Conservation (phyloP, 2,329 filamentous ascomycete genomes). For the Boeremia lycopersici region DNA sequence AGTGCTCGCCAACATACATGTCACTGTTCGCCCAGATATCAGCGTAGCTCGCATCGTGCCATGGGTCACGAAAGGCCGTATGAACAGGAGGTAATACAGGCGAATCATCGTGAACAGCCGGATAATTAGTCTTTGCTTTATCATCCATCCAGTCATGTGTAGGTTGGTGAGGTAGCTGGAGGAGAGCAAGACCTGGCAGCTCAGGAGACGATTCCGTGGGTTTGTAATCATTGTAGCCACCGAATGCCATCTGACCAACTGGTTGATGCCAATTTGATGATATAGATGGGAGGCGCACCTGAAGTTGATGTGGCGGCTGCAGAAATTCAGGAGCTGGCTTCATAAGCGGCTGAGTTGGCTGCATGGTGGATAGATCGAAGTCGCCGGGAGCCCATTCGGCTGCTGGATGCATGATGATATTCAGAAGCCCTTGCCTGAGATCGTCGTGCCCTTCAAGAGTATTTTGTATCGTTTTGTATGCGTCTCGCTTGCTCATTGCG, state of each 20-base stretch:
- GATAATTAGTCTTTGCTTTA: not conserved
- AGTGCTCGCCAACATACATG: not conserved
- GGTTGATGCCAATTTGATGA: slow-evolving; percentile 19
- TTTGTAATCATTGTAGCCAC: not conserved
- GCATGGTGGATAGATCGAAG: slow-evolving; percentile 17
- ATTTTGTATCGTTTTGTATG: slow-evolving; percentile 23
- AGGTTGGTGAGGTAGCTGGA: not conserved
- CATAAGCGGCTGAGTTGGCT: not conserved
- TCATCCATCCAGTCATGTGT: not conserved
- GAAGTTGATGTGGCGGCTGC: slow-evolving; percentile 33
- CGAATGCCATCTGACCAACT: not conserved
- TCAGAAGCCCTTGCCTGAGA: slow-evolving; percentile 30
- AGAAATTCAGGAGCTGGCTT: slow-evolving; percentile 26
- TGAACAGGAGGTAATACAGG: not conserved
- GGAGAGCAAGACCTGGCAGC: not conserved
- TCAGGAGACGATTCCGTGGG: not conserved
- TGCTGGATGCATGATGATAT: slow-evolving; percentile 32
- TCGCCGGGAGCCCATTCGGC: slow-evolving; percentile 29
- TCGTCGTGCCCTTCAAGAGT: slow-evolving; percentile 26
- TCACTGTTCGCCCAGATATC: not conserved
- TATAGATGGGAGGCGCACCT: slow-evolving; percentile 25
- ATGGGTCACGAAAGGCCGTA: slow-evolving; percentile 4
- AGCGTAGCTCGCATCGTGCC: not conserved
- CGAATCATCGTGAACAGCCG: not conserved
- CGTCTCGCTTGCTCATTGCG: slow-evolving; percentile 29